Evolutionary conservation across 768 basidiomycete species (phyloP).

Genomic region (Panaeolus papilionaceus): DNA sequence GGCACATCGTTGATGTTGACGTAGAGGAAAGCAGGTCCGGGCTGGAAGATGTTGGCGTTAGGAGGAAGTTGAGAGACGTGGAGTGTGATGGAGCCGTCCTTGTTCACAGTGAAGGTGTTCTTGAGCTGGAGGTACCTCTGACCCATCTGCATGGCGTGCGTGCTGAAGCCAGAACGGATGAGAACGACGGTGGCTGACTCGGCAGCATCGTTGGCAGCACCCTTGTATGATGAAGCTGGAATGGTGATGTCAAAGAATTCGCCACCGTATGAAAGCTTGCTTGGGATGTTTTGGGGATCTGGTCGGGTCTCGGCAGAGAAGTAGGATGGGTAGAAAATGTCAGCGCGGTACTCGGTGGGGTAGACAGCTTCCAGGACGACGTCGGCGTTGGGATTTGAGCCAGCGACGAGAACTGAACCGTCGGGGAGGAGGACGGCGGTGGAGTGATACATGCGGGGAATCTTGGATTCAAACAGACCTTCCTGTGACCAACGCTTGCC

Average conservation of each 20-base stretch:
- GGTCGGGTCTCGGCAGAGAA: conserved; percentile 77
- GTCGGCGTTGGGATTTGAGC: conserved; percentile 93
- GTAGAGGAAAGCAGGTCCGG: conserved; percentile 86
- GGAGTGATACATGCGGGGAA: conserved; percentile 92
- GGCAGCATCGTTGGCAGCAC: conserved; percentile 72
- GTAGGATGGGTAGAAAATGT: conserved; percentile 93
- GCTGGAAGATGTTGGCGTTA: conserved; percentile 85
- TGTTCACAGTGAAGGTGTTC: conserved; percentile 82
- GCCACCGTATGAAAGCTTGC: conserved; percentile 84
- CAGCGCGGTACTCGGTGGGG: conserved; percentile 82
- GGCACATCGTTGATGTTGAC: conserved; percentile 90
- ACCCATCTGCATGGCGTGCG: conserved; percentile 90
- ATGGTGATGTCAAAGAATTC: conserved; percentile 78
- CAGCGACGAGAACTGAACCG: conserved; percentile 85
- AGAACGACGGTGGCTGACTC: conserved; percentile 80
- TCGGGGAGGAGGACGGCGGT: conserved; percentile 89
- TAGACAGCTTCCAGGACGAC: conserved; percentile 63
- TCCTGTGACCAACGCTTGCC: conserved; percentile 80
- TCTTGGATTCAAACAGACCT: conserved; percentile 63
- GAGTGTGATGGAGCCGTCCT: conserved; percentile 75
- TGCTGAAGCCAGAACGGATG: conserved; percentile 83
- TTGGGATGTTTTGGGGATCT: conserved; percentile 68
- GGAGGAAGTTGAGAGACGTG: conserved; percentile 87
- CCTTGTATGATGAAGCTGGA: conserved; percentile 67
- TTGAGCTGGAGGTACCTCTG: conserved; percentile 85